Conservation (phyloP, 2,329 filamentous ascomycete species). For the Ophiostoma fasciatum region DNA sequence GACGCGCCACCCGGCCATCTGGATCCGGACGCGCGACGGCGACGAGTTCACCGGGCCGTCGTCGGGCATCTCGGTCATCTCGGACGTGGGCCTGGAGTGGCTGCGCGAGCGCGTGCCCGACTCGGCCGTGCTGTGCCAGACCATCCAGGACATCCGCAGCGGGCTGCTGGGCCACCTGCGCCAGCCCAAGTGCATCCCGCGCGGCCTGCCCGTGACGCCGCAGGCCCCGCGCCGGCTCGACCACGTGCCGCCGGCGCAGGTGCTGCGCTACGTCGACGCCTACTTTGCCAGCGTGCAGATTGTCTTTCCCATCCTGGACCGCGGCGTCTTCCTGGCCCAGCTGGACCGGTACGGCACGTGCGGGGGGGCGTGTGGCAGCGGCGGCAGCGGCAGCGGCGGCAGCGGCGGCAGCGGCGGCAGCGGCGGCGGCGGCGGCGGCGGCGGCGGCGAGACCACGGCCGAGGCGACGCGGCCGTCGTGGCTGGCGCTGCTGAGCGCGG, state of each 20-base stretch:
- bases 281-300: conserved; percentile 5
- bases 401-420: no score
- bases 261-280: conserved; percentile 3
- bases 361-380: neutral
- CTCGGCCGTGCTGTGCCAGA: conserved; percentile 1
- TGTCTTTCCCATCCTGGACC: conserved; percentile 3
- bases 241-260: neutral
- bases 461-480: neutral
- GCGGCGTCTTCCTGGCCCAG: conserved; percentile 1
- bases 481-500: conserved; percentile 3
- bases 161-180: conserved; percentile 3
- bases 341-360: neutral
- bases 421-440: no score
- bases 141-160: conserved; percentile 3
- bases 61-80: conserved; percentile 4
- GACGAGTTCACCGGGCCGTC: conserved; percentile 6
- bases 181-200: conserved; percentile 6
- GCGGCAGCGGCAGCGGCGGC: no score
- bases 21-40: conserved; percentile 4
- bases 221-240: neutral
- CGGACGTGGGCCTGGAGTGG: conserved; percentile 16
- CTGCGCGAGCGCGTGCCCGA: conserved; percentile 14
- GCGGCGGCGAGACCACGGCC: neutral
- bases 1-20: conserved; percentile 2
- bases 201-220: neutral